A percentile compares a stretch with the other conserved stretches of the same genome.
These are phyloP conservation scores for Fomitiporia mediterranea DNA, from an alignment of 1,284 basidiomycete species.

Conservation along the genomic window DNA sequence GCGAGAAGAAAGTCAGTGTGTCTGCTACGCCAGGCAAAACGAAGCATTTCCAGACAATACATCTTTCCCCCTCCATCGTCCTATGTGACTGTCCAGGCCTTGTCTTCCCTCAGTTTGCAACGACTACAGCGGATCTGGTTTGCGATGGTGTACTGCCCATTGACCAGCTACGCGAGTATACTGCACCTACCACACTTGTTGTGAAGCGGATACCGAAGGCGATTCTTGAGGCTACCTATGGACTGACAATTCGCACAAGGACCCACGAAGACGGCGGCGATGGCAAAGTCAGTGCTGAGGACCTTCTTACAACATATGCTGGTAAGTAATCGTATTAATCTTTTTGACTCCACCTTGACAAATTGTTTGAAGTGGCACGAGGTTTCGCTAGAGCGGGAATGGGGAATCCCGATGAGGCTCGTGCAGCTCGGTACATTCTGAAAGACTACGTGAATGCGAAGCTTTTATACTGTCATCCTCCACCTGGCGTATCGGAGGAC, in stretches of 20 bases:
- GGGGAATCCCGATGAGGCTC: constrained; percentile 96
- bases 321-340: constrained; percentile 51
- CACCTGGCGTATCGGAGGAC: constrained; percentile 65
- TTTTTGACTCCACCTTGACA: constrained; percentile 5
- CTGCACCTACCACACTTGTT: constrained; percentile 80
- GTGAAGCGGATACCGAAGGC: constrained; percentile 78
- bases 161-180: constrained; percentile 95
- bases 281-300: constrained; percentile 74
- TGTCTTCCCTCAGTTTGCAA: constrained; percentile 97
- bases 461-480: constrained; percentile 86
- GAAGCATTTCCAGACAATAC: constrained; percentile 98
- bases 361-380: constrained; percentile 64
- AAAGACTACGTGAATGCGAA: constrained; percentile 99
- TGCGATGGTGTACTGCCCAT: constrained; percentile 98
- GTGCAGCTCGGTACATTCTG: constrained; percentile 87
- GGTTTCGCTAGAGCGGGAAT: constrained; percentile 93
- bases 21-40: constrained; percentile 98
- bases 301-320: constrained; percentile 86
- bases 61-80: constrained; percentile 81
- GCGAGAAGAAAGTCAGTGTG: constrained; percentile 96
- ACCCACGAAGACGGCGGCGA: constrained; percentile 83
- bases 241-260: constrained; percentile 70
- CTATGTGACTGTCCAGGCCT: constrained; percentile 99
- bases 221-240: constrained; percentile 90
- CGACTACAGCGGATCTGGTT: constrained; percentile 91